These are phyloP conservation scores for Diaporthe australafricana DNA, from an alignment of 2,329 filamentous ascomycete species.

Conservation along the genomic window DNA sequence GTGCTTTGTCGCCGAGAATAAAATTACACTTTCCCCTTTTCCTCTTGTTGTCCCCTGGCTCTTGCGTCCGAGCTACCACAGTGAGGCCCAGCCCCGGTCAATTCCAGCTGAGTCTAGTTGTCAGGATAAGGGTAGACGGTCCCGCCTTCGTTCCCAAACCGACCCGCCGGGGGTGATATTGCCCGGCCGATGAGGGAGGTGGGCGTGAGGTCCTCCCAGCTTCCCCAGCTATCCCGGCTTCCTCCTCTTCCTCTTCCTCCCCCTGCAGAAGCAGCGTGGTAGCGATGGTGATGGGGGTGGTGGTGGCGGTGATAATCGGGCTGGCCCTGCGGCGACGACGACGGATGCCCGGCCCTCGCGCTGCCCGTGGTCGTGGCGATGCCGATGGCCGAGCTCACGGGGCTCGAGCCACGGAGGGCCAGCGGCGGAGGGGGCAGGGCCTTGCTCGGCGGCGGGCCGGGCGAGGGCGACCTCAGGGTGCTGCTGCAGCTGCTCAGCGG, in stretches of 20 bases:
- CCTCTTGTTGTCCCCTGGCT: background rate
- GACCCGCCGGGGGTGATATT: conserved; percentile 25
- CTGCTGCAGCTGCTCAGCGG: background rate
- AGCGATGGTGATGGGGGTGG: background rate
- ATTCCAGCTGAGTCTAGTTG: background rate
- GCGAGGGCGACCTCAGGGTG: conserved; percentile 9
- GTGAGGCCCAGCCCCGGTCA: background rate
- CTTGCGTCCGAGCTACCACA: no score
- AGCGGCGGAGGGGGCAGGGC: conserved; percentile 29
- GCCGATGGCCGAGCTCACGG: conserved; percentile 13
- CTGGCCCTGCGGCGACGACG: background rate
- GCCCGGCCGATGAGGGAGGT: conserved; percentile 27
- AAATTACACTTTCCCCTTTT: background rate
- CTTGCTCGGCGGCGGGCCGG: conserved; percentile 31
- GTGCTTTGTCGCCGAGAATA: background rate
- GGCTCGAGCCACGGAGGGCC: conserved; percentile 2
- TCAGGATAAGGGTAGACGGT: conserved; percentile 27
- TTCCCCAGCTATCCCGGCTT: conserved; percentile 32
- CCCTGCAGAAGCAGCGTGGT: background rate
- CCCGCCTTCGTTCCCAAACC: background rate
- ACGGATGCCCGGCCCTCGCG: background rate
- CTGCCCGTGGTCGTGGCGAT: conserved; percentile 29
- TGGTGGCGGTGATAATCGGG: background rate
- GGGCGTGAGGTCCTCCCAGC: conserved; percentile 29
- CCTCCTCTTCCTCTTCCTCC: background rate